Conservation (phyloP, 2,329 filamentous ascomycete species). For the Huntiella savannae region DNA sequence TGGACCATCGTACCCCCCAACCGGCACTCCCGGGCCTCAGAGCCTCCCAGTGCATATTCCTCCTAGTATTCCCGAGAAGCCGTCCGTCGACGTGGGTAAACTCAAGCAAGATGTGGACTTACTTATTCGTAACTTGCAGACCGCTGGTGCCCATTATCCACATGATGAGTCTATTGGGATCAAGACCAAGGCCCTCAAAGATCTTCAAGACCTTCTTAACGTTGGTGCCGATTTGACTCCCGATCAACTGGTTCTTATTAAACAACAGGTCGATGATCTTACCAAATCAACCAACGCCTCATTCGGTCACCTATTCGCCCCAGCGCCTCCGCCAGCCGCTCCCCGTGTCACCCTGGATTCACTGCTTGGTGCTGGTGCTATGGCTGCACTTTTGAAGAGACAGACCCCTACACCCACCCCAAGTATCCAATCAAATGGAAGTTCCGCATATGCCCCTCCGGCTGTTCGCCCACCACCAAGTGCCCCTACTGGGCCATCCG, state of each 20-base stretch:
- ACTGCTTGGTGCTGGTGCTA: slow-evolving; percentile 37
- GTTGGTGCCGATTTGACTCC: slow-evolving; percentile 59
- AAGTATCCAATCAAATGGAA: neutral
- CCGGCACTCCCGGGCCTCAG: neutral
- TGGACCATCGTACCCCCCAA: neutral
- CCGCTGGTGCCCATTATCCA: slow-evolving; percentile 56
- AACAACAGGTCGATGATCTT: slow-evolving; percentile 66
- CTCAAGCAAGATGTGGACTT: slow-evolving; percentile 69
- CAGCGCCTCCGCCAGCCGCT: slow-evolving; percentile 16
- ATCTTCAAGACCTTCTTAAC: slow-evolving; percentile 58
- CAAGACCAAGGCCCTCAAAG: slow-evolving; percentile 66
- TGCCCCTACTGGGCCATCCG: slow-evolving; percentile 9
- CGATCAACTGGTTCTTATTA: slow-evolving; percentile 68
- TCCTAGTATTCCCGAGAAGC: neutral
- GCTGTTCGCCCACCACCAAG: neutral
- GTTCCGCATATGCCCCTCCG: neutral
- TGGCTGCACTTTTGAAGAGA: slow-evolving; percentile 38
- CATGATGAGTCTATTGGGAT: slow-evolving; percentile 58
- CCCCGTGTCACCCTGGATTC: slow-evolving; percentile 31
- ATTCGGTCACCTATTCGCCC: slow-evolving; percentile 21
- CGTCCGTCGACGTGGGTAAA: slow-evolving; percentile 43
- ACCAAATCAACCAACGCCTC: slow-evolving; percentile 40
- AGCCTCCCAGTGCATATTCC: neutral
- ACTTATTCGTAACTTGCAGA: slow-evolving; percentile 53
- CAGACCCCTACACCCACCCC: slow-evolving; percentile 1